These are phyloP conservation scores for Phytopythium oedochilum DNA, from an alignment of 352 stramenopile genomes.

Conservation along the genomic window DNA sequence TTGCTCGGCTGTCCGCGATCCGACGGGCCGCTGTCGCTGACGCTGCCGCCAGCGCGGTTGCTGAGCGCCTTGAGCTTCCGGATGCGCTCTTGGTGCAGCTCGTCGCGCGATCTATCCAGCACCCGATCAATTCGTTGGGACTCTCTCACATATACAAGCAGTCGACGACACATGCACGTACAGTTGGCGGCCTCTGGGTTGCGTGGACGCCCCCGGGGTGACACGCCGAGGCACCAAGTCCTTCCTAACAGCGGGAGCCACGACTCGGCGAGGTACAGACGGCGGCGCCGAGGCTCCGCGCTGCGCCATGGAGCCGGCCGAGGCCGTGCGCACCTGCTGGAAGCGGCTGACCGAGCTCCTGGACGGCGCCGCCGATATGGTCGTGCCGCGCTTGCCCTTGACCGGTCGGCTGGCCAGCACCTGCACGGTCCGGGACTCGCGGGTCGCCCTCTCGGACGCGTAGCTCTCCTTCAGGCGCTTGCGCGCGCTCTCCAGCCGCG, in stretches of 20 bases:
- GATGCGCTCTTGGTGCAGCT: constrained; percentile 42
- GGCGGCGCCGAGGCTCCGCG: constrained; percentile 21
- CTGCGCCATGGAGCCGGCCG: constrained; percentile 8
- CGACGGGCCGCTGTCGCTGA: background rate
- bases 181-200: background rate
- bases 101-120: constrained; percentile 38
- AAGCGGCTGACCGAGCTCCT: constrained; percentile 42
- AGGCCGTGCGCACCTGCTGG: constrained; percentile 22
- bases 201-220: background rate
- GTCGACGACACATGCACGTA: background rate
- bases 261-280: constrained; percentile 16
- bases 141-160: background rate
- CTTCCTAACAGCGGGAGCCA: constrained; percentile 7
- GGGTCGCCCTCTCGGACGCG: constrained; percentile 61
- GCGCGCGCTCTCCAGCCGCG: constrained; percentile 60
- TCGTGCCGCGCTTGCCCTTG: constrained; percentile 48
- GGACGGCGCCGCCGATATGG: constrained; percentile 56
- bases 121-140: constrained; percentile 1
- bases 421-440: constrained; percentile 67
- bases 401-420: constrained; percentile 56
- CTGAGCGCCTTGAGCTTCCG: constrained; percentile 5
- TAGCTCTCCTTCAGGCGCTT: constrained; percentile 78
- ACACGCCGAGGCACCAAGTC: constrained; percentile 1
- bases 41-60: background rate
- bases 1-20: constrained; percentile 1